phyloP scores from a whole-genome alignment of 2,329 filamentous ascomycete species.

The Cercospora sesami region DNA sequence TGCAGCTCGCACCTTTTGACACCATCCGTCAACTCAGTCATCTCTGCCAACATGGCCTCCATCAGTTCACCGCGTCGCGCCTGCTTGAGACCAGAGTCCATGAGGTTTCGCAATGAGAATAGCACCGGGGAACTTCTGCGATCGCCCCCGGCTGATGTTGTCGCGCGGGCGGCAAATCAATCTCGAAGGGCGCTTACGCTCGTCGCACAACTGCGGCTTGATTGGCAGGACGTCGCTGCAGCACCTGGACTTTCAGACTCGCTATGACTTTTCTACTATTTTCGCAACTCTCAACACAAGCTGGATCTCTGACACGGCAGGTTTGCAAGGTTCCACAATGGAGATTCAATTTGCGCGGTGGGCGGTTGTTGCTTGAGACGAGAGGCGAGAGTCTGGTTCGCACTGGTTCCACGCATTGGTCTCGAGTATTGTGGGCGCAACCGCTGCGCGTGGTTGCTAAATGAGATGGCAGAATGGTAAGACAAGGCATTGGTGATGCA shows the following conservation, averaged over 20 bases:
- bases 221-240: not conserved
- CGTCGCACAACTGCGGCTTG: not conserved
- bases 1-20: not conserved
- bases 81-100: not conserved
- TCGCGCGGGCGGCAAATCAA: slow-evolving; percentile 4
- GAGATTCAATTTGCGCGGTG: not conserved
- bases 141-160: not conserved
- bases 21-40: not conserved
- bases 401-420: not conserved
- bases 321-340: not conserved
- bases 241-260: not conserved
- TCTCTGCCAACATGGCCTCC: not conserved
- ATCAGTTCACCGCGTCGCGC: not conserved
- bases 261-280: slow-evolving; percentile 1
- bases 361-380: not conserved
- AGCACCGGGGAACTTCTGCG: not conserved
- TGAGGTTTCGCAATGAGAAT: not conserved
- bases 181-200: slow-evolving; percentile 4
- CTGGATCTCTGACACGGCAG: not conserved
- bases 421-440: not conserved
- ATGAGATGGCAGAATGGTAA: not conserved
- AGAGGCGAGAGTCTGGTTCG: not conserved
- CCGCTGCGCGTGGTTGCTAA: not conserved
- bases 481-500: not conserved
- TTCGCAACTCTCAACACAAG: not conserved